phyloP scores from a whole-genome alignment of 179 eudicot genomes.

The Heliamphora pulchella region DNA sequence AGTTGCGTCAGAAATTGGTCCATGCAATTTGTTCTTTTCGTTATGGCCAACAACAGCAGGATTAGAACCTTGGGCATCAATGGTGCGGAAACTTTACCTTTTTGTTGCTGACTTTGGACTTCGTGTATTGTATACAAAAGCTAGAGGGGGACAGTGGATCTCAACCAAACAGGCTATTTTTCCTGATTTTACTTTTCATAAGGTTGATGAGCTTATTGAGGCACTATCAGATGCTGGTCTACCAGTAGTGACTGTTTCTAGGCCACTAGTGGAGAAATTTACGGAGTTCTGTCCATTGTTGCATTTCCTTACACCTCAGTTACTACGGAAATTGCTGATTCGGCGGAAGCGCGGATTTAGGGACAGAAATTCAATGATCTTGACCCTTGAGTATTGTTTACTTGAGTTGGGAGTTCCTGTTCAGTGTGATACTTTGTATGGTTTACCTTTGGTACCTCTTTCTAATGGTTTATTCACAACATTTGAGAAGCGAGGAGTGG shows the following conservation, averaged over 20 bases:
- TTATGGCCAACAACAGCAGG: conserved; percentile 73
- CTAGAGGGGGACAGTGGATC: conserved; percentile 98
- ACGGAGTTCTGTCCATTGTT: conserved; percentile 75
- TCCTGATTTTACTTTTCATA: conserved; percentile 79
- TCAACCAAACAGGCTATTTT: conserved; percentile 84
- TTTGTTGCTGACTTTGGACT: conserved; percentile 73
- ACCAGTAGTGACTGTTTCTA: conserved; percentile 62
- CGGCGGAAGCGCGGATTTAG: conserved; percentile 71
- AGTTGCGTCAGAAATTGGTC: conserved; percentile 76
- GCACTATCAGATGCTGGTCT: conserved; percentile 81
- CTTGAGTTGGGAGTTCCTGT: conserved; percentile 57
- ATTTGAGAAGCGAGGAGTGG: conserved; percentile 60
- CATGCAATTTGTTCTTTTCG: conserved; percentile 70
- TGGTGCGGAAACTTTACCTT: conserved; percentile 73
- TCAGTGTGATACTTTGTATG: conserved; percentile 56
- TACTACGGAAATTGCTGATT: conserved; percentile 70
- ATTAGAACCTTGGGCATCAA: conserved; percentile 87
- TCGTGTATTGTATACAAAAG: conserved; percentile 76
- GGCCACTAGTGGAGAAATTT: conserved; percentile 67
- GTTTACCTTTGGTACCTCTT: conserved; percentile 86
- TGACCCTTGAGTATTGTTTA: conserved; percentile 89
- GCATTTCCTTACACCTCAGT: conserved; percentile 86
- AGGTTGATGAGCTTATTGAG: conserved; percentile 64
- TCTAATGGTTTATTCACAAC: conserved; percentile 72
- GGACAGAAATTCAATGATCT: conserved; percentile 57